These are phyloP conservation scores for Suaeda aralocaspica DNA, from an alignment of 148 eudicot genomes.

Conservation along the genomic window DNA sequence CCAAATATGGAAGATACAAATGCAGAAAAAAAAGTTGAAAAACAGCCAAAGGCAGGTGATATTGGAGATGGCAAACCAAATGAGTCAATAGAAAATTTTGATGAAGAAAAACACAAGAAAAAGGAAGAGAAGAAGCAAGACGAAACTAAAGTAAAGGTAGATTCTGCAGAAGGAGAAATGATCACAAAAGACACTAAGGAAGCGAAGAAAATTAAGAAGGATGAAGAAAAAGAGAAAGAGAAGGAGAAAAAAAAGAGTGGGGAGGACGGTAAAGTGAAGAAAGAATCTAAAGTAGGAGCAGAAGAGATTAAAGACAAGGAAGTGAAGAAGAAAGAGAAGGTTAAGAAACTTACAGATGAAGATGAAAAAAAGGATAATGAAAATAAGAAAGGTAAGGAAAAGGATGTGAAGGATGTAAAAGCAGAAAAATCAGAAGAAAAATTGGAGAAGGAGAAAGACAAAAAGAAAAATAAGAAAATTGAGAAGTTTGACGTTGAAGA, in stretches of 20 bases:
- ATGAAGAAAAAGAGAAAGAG: not conserved
- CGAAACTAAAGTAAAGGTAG: not conserved
- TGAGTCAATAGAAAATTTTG: conserved; percentile 6
- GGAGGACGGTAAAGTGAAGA: conserved; percentile 17
- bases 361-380: conserved; percentile 11
- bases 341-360: conserved; percentile 3
- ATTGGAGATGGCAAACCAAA: not conserved
- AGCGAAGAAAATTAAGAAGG: conserved; percentile 2
- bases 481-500: not conserved
- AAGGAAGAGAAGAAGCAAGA: conserved; percentile 22
- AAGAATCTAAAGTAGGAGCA: conserved; percentile 9
- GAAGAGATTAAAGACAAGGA: conserved; percentile 21
- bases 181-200: not conserved
- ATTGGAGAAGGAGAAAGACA: conserved; percentile 8
- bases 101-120: conserved; percentile 16
- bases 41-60: conserved; percentile 19
- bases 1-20: conserved; percentile 17
- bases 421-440: conserved; percentile 17
- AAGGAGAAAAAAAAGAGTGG: conserved; percentile 20
- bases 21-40: conserved; percentile 25
- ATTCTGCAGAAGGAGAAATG: too few relatives aligned
- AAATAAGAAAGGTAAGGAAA: conserved; percentile 6
- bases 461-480: conserved; percentile 18
- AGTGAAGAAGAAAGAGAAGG: conserved; percentile 22
- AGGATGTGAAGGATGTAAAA: conserved; percentile 16